Evolutionary conservation across 108 stramenopile species (phyloP).

Genomic region (Seminavis robusta): DNA sequence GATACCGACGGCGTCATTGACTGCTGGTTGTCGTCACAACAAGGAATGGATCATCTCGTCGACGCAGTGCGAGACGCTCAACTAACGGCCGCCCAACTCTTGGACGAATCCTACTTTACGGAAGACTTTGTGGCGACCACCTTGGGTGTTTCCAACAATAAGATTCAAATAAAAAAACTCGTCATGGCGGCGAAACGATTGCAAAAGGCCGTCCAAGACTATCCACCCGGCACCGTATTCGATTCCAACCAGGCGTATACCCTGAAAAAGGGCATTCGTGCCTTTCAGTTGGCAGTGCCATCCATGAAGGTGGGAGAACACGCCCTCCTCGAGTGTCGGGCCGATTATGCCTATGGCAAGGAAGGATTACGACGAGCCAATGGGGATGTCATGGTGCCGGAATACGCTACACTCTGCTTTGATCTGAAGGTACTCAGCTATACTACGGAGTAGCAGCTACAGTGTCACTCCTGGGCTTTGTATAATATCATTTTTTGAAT

Average conservation of each 20-base stretch:
- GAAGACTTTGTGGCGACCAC: conserved; percentile 39
- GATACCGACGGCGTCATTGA: conserved; percentile 39
- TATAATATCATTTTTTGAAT: too few relatives aligned
- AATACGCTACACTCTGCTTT: conserved; percentile 56
- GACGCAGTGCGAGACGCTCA: conserved; percentile 22
- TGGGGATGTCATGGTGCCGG: conserved; percentile 57
- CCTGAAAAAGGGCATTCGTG: conserved; percentile 5
- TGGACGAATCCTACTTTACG: conserved; percentile 38
- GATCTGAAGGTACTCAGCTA: too few relatives aligned
- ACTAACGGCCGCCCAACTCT: conserved; percentile 36
- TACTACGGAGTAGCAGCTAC: too few relatives aligned
- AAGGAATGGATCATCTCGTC: conserved; percentile 36
- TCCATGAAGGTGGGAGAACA: conserved; percentile 43
- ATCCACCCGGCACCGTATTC: conserved; percentile 35
- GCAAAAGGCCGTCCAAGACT: conserved; percentile 19
- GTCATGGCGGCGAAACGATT: conserved; percentile 59
- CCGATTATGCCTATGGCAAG: conserved; percentile 61
- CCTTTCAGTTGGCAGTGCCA: conserved; percentile 14
- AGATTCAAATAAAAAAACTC: conserved; percentile 62
- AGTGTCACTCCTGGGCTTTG: too few relatives aligned
- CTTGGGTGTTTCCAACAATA: conserved; percentile 31
- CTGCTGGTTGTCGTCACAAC: conserved; percentile 52
- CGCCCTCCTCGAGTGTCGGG: conserved; percentile 31
- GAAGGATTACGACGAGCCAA: conserved; percentile 46
- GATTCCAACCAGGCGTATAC: conserved; percentile 55